Percentiles rank a stretch among this genome's conserved stretches.
phyloP scores from a whole-genome alignment of 495 filamentous ascomycete genomes.

The Corynascus novoguineensis region DNA sequence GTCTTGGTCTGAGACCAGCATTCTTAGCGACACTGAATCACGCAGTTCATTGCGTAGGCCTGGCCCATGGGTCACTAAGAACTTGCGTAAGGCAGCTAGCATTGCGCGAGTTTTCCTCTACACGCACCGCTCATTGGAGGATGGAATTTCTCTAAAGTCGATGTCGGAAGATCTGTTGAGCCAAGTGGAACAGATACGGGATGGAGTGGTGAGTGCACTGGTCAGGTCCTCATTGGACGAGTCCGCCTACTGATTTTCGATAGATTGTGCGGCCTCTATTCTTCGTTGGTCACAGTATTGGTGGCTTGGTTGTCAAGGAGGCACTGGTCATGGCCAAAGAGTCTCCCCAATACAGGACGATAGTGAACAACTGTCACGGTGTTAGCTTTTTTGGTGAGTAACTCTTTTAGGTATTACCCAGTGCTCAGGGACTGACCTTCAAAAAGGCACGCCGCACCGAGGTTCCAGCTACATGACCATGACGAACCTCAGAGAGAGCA shows the following conservation, averaged over 20 bases:
- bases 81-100: conserved; percentile 34
- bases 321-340: conserved; percentile 49
- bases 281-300: conserved; percentile 62
- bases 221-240: neutral
- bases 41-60: conserved; percentile 15
- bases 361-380: conserved; percentile 55
- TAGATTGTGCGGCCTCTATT: conserved; percentile 49
- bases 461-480: conserved; percentile 62
- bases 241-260: neutral
- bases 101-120: conserved; percentile 51
- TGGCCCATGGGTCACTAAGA: conserved; percentile 38
- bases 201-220: conserved; percentile 24
- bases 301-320: conserved; percentile 55
- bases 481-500: conserved; percentile 49
- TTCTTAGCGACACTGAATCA: conserved; percentile 18
- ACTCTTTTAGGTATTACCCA: neutral
- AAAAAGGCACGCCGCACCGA: conserved; percentile 54
- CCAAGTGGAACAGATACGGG: conserved; percentile 37
- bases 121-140: conserved; percentile 46
- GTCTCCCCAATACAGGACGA: conserved; percentile 31
- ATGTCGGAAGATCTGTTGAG: conserved; percentile 49
- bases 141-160: conserved; percentile 44
- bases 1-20: conserved; percentile 32
- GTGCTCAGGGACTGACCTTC: conserved; percentile 14
- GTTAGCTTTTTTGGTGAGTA: conserved; percentile 54